Base-by-base conservation (phyloP, 1,284 basidiomycete species). In the Pyrrhoderma noxium region DNA sequence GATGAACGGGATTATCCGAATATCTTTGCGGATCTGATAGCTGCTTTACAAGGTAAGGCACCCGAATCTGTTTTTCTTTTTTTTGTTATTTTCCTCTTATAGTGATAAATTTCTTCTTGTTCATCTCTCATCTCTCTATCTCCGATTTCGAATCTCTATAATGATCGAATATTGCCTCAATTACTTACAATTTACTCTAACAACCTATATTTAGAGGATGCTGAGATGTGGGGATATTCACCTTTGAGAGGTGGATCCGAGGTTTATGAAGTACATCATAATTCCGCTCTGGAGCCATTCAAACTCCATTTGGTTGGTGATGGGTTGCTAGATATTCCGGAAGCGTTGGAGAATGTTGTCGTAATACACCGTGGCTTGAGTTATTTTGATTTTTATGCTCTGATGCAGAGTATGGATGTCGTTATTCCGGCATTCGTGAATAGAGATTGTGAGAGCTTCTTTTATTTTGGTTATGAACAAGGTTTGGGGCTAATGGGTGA, bases 371-470 rank as follows among this genome's bases (percentile, higher is more conserved):
- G 56, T 11, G 61, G 62, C 36, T 56, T 70, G 22, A 59, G 60
- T 21, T 70, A 70, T 49, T 45, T 55, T 51, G 64, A 65, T 2
- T 70, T 67, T 51, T 70, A 69, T 51, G 52, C 58, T 22, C 51
- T 69, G 27, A 65, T 71, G 58, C 61, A 61, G n/a, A 36, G 57
- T 9, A 65, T 67, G 61, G 67, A 71, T 49, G 60, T 71, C 23
- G 67, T 68, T 34, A 53, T 71, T 2, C 67, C 69, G 3, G 68
- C 69, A 3, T 70, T 70, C 42, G 61, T 47, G 16, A 47, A 47
- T 18, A 35, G 41, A 16, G 44, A 45, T 27, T 52, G 51, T 52
- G 40, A 13, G 51, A 41, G 16, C 13, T 23, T 9, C 36, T 34
- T 36, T 18, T 45, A 35, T 1, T n/a, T 45, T 60, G 3, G 60